Percentiles rank a stretch among this genome's conserved stretches.
Conservation (phyloP, 1,284 basidiomycete species). For the Sparassis latifolia region DNA sequence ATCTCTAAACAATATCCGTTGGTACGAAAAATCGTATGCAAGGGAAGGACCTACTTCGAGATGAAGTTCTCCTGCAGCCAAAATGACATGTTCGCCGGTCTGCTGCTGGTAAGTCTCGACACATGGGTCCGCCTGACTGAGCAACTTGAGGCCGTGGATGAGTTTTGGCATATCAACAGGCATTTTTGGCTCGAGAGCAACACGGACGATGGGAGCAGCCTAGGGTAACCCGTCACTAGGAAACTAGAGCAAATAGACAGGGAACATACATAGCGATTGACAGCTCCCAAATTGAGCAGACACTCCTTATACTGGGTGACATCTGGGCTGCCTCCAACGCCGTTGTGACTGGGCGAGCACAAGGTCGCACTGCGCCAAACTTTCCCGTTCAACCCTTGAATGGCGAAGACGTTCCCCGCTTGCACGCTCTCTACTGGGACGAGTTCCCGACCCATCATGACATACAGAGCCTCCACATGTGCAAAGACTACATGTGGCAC, state of each 20-base stretch:
- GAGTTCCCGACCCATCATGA: slow-evolving; percentile 98
- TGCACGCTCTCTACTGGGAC: slow-evolving; percentile 77
- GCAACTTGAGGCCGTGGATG: slow-evolving; percentile 80
- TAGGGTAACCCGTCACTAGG: slow-evolving; percentile 23
- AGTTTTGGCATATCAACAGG: slow-evolving; percentile 94
- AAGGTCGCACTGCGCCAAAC: slow-evolving; percentile 91
- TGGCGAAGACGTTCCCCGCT: slow-evolving; percentile 96
- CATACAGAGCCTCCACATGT: slow-evolving; percentile 76
- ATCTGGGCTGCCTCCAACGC: slow-evolving; percentile 32
- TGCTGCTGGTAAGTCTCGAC: slow-evolving; percentile 96
- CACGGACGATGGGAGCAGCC: slow-evolving; percentile 89
- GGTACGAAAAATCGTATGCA: neutral
- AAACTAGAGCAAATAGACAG: neutral
- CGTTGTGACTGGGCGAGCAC: slow-evolving; percentile 56
- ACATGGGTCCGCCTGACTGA: slow-evolving; percentile 95
- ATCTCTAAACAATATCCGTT: slow-evolving; percentile 52
- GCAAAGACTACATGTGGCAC: slow-evolving; percentile 60
- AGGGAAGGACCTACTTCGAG: slow-evolving; percentile 65
- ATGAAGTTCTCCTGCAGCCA: slow-evolving; percentile 95
- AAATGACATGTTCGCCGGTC: slow-evolving; percentile 96
- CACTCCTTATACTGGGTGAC: slow-evolving; percentile 39
- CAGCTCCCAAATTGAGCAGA: slow-evolving; percentile 80
- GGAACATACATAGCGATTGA: slow-evolving; percentile 59
- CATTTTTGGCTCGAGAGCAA: slow-evolving; percentile 85
- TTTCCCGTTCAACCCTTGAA: slow-evolving; percentile 85